Evolutionary conservation across 2,329 filamentous ascomycete genomes (phyloP).

Genomic region (Emergomyces orientalis): DNA sequence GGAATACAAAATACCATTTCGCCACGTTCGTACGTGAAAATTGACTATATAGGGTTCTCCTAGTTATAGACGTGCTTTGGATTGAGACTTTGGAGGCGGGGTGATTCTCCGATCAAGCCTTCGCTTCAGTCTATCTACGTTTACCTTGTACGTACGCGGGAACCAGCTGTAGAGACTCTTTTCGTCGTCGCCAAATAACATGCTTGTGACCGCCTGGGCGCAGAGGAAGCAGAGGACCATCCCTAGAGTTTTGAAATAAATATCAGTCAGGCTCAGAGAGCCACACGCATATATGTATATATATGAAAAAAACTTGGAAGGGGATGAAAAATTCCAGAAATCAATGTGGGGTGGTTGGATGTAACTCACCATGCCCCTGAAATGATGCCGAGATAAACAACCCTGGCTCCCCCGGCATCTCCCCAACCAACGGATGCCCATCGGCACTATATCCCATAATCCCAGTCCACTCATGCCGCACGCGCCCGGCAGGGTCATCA

Average conservation of each 20-base stretch:
- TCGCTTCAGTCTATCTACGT: slow-evolving; percentile 3
- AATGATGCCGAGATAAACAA: slow-evolving; percentile 17
- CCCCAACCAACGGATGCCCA: slow-evolving; percentile 45
- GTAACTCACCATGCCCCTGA: slow-evolving; percentile 15
- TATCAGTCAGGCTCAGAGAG: neutral
- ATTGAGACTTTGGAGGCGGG: neutral
- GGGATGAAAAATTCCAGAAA: neutral
- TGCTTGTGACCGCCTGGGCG: slow-evolving; percentile 13
- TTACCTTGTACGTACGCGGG: slow-evolving; percentile 13
- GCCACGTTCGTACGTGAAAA: neutral
- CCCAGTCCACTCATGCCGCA: slow-evolving; percentile 45
- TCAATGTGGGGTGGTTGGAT: neutral
- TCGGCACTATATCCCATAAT: slow-evolving; percentile 51
- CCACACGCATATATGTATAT: neutral
- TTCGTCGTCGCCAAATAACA: slow-evolving; percentile 15
- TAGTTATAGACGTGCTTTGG: neutral
- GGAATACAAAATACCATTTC: neutral
- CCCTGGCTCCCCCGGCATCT: slow-evolving; percentile 26
- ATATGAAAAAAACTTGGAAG: neutral
- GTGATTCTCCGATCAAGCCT: slow-evolving; percentile 3
- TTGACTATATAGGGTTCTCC: neutral
- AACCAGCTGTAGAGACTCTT: slow-evolving; percentile 12
- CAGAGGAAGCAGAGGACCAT: slow-evolving; percentile 15
- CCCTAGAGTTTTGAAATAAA: slow-evolving; percentile 7
- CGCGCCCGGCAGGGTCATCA: slow-evolving; percentile 32